Evolutionary conservation across 2,329 filamentous ascomycete species (phyloP).

Genomic region (Aureobasidium subglaciale): DNA sequence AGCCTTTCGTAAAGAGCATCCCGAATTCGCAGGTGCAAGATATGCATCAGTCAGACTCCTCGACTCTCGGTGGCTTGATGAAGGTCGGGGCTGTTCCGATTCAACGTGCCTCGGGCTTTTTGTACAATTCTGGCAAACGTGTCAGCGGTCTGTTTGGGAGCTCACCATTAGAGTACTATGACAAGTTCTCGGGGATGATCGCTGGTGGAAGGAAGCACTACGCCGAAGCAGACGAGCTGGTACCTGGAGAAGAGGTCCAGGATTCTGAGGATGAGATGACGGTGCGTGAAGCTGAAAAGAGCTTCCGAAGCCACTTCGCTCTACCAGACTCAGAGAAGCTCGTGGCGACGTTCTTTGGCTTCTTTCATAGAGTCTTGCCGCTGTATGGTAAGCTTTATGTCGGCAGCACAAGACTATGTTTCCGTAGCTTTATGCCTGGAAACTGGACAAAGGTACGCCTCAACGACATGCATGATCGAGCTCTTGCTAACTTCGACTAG

Average conservation of each 20-base stretch:
- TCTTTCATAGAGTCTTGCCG: conserved; percentile 80
- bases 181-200: conserved; percentile 97
- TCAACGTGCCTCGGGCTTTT: conserved; percentile 76
- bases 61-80: conserved; percentile 51
- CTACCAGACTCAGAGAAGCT: conserved; percentile 77
- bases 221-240: conserved; percentile 59
- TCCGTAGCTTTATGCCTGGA: conserved; percentile 81
- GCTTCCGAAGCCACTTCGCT: conserved; percentile 85
- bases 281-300: conserved; percentile 48
- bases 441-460: conserved; percentile 66
- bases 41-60: conserved; percentile 28
- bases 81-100: conserved; percentile 50
- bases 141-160: conserved; percentile 60
- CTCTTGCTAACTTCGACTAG: conserved; percentile 17
- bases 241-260: conserved; percentile 54
- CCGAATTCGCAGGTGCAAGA: neutral
- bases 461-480: neutral
- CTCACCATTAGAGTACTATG: conserved; percentile 88
- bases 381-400: conserved; percentile 97
- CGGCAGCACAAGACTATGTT: conserved; percentile 81
- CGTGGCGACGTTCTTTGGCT: conserved; percentile 85
- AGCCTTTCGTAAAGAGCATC: neutral
- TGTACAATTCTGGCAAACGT: conserved; percentile 69
- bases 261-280: conserved; percentile 51
- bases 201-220: conserved; percentile 88